Percentiles rank a stretch among this genome's conserved stretches.
phyloP scores from a whole-genome alignment of 306 rosid species.

The Quercus wislizeni region DNA sequence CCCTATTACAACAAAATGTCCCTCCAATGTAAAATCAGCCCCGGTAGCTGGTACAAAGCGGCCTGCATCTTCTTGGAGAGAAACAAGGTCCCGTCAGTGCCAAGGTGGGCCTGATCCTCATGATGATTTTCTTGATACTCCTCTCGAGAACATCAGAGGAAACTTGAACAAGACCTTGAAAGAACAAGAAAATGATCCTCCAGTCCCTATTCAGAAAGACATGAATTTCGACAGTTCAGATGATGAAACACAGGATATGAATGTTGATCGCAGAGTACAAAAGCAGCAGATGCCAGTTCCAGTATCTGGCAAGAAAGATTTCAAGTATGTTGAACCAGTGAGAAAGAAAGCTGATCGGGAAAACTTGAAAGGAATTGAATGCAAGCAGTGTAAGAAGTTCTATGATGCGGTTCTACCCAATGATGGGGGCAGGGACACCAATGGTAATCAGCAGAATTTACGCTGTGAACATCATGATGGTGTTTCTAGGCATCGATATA shows the following conservation, averaged over 20 bases:
- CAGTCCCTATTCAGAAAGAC: conserved; percentile 31
- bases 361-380: conserved; percentile 83
- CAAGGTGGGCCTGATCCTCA: conserved; percentile 72
- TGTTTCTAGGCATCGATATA: conserved; percentile 92
- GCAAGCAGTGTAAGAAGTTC: conserved; percentile 89
- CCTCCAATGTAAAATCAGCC: conserved; percentile 35
- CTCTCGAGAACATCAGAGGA: conserved; percentile 68
- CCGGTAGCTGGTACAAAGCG: conserved; percentile 56
- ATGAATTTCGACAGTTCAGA: conserved; percentile 45
- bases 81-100: conserved; percentile 66
- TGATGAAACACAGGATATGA: conserved; percentile 83
- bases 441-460: conserved; percentile 34
- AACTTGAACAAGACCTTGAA: conserved; percentile 48
- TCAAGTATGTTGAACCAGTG: conserved; percentile 82
- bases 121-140: conserved; percentile 95
- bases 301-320: conserved; percentile 37
- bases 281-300: conserved; percentile 49
- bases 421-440: conserved; percentile 42
- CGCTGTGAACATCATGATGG: conserved; percentile 96
- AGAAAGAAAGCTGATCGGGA: conserved; percentile 93
- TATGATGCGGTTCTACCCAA: conserved; percentile 85
- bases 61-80: conserved; percentile 82
- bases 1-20: conserved; percentile 34
- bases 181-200: conserved; percentile 27
- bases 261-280: conserved; percentile 29